Evolutionary conservation across 257 asterid genomes (phyloP), one percentile per base, ranked within the genome.

Genomic region (Sherardia arvensis): DNA sequence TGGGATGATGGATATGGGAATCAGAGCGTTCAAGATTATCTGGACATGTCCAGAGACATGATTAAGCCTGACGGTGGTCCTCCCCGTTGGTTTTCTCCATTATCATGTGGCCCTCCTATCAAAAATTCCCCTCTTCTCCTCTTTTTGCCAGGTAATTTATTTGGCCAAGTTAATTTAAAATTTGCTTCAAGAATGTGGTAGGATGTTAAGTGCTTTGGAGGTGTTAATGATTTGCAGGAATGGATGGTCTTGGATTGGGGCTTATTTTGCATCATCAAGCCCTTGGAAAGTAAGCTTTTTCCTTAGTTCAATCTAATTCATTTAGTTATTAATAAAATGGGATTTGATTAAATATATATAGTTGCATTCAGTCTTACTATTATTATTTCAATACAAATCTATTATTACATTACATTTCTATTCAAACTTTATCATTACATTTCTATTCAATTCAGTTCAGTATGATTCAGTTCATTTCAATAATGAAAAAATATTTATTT

Each of bases 1-100:
- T 89, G 96, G 99, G 94, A 93, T 73, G 99, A 93, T 76, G 99
- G 97, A 58, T 93, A 89, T 84, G 99, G 97, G 58, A 76, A 68
- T 72, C 80, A 76, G 68, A 87, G 88, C 55, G 94, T 87, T 70
- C 84, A 85, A 54, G 90, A 93, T 66, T 89, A 83, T 75, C 77
- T 87, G 62, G 91, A 89, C 58, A 76, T 74, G 60, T 89, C 87
- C 0, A 62, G 30, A 32, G 97, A 90, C 15, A 65, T 93, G 1
- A 80, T 83, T 32, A 84, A 72, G 73, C 84, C 89, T 3, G 99
- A 90, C 64, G 95, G 93, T 14, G 99, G 99, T 30, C 96, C 99
- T 63, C 85, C 83, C 12, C 75, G 99, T 71, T 93, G 99, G 99
- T 84, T 93, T 86, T 76, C 97, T 8, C 99, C 99, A 3, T 27